Conservation (phyloP, 768 basidiomycete species). For the Hericium rajendrae region DNA sequence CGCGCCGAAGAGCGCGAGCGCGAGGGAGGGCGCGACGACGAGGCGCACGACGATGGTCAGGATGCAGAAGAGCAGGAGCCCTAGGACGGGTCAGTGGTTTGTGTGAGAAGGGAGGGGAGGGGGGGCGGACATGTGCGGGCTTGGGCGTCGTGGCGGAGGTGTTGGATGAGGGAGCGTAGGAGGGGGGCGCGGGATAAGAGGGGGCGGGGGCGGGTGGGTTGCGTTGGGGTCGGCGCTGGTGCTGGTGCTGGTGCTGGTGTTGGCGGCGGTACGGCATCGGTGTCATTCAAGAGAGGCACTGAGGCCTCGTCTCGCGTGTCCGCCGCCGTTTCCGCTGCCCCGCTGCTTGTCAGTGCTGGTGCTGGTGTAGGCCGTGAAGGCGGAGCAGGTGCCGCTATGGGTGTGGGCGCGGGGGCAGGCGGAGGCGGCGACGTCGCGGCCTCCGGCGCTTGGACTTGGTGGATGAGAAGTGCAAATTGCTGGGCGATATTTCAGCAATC, state of each 20-base stretch:
- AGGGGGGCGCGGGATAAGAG: constrained; percentile 22
- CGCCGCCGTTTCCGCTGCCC: too few species aligned
- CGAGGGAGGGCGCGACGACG: constrained; percentile 55
- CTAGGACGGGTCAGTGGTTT: constrained; percentile 25
- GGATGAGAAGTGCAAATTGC: constrained; percentile 79
- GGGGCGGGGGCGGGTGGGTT: constrained; percentile 1
- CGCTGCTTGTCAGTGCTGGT: constrained; percentile 3
- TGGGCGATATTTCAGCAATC: constrained; percentile 21
- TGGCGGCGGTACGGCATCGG: too few species aligned
- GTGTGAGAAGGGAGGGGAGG: background rate
- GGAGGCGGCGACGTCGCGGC: constrained; percentile 24
- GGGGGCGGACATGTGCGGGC: constrained; percentile 53
- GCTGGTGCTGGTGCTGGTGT: too few species aligned
- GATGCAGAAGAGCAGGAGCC: constrained; percentile 58
- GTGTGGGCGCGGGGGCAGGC: constrained; percentile 13
- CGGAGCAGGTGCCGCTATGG: constrained; percentile 18
- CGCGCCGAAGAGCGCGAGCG: constrained; percentile 52
- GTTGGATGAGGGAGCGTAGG: constrained; percentile 43
- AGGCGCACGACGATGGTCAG: constrained; percentile 68
- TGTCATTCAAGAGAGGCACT: too few species aligned
- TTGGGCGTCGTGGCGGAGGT: constrained; percentile 60
- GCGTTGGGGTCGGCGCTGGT: background rate
- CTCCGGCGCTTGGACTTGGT: constrained; percentile 79
- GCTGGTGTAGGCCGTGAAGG: constrained; percentile 5
- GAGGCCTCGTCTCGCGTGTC: too few species aligned